Conservation (phyloP, 1,284 basidiomycete species). For the Phaffia rhodozyma region DNA sequence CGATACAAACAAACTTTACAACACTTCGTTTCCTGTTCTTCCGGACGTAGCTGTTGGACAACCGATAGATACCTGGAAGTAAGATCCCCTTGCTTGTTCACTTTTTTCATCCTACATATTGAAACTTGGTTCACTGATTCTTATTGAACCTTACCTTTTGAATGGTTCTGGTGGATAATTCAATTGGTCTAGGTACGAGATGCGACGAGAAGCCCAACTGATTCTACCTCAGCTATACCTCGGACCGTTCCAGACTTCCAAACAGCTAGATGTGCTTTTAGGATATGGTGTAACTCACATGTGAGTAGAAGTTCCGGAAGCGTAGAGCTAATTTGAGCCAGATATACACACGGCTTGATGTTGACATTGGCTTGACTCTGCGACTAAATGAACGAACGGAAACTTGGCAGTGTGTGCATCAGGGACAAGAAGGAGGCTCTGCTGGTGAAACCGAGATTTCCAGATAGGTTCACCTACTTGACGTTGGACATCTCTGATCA, state of each 20-base stretch:
- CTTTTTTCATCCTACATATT: background rate
- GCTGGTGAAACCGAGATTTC: conserved; percentile 74
- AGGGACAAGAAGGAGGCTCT: conserved; percentile 75
- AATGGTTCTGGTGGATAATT: too few relatives aligned
- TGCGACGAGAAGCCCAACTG: conserved; percentile 84
- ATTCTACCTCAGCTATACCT: conserved; percentile 73
- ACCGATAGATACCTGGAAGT: conserved; percentile 13
- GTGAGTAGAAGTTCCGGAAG: conserved; percentile 40
- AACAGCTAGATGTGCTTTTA: conserved; percentile 55
- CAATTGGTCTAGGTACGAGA: conserved; percentile 59
- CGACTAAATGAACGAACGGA: background rate
- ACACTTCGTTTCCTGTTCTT: background rate
- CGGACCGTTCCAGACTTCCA: conserved; percentile 78
- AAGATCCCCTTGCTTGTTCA: background rate
- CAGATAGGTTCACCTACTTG: conserved; percentile 64
- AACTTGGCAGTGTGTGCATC: conserved; percentile 58
- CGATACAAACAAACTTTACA: background rate
- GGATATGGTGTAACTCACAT: conserved; percentile 68
- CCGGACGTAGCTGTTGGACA: conserved; percentile 11
- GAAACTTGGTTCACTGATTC: background rate
- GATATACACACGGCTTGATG: too few relatives aligned
- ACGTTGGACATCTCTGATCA: conserved; percentile 78
- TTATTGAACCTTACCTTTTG: background rate
- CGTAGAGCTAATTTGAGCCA: background rate
- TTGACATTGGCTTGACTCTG: background rate